Evolutionary conservation across 169 alveolate species (phyloP).

Genomic region (Babesia ovata): DNA sequence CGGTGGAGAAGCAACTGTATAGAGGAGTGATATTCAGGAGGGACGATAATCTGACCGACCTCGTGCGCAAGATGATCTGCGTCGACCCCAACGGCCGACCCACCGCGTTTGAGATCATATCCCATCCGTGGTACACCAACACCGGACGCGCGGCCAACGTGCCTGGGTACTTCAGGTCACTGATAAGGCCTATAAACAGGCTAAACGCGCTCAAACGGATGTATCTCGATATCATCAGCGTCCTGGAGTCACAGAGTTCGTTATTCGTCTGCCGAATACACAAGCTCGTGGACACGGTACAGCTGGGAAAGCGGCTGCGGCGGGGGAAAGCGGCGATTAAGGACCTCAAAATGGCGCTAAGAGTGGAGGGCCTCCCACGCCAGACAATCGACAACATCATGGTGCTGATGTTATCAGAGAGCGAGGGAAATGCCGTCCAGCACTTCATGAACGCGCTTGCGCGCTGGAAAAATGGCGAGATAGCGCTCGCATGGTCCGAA

Average conservation of each 20-base stretch:
- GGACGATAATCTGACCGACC: constrained; percentile 46
- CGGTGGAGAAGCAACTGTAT: constrained; percentile 6
- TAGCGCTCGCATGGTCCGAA: constrained; percentile 43
- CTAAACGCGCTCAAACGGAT: constrained; percentile 19
- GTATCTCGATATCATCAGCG: constrained; percentile 30
- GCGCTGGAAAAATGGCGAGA: constrained; percentile 55
- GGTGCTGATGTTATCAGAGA: constrained; percentile 9
- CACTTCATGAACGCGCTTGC: constrained; percentile 25
- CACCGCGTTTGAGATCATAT: constrained; percentile 42
- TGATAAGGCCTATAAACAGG: constrained; percentile 25
- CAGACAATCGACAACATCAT: constrained; percentile 30
- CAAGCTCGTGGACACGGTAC: constrained; percentile 41
- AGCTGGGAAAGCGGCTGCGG: constrained; percentile 21
- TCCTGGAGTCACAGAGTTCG: constrained; percentile 44
- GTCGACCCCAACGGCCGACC: constrained; percentile 50
- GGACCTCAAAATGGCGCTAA: constrained; percentile 19
- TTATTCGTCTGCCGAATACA: constrained; percentile 24
- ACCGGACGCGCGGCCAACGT: not conserved
- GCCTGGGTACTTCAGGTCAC: constrained; percentile 11
- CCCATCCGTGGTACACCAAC: constrained; percentile 59
- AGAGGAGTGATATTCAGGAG: constrained; percentile 21
- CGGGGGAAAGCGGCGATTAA: constrained; percentile 6
- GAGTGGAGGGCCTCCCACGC: constrained; percentile 28
- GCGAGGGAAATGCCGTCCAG: constrained; percentile 4
- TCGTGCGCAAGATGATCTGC: constrained; percentile 33